A percentile compares a stretch with the other conserved stretches of the same genome.
These are phyloP conservation scores for Letharia lupina DNA, from an alignment of 495 filamentous ascomycete species.

Conservation along the genomic window DNA sequence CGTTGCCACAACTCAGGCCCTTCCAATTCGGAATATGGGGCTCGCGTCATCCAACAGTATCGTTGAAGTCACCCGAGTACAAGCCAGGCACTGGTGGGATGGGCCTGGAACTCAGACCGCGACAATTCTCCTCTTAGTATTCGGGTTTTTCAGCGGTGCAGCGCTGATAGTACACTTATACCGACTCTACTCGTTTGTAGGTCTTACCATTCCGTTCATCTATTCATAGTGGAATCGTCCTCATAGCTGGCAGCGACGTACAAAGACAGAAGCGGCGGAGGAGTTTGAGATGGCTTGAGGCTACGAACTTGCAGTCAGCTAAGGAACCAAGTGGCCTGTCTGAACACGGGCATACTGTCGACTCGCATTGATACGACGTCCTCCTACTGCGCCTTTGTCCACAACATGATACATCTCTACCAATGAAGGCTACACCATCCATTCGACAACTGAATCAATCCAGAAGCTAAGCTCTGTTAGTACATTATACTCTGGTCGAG, in stretches of 20 bases:
- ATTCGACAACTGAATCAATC: no score
- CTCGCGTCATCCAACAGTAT: background rate
- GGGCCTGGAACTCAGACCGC: no score
- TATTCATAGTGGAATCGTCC: background rate
- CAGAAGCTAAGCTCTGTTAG: no score
- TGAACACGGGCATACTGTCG: background rate
- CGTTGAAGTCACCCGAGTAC: background rate
- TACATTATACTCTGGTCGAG: background rate
- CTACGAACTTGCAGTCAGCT: background rate
- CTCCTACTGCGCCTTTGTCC: background rate
- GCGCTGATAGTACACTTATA: background rate
- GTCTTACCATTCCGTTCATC: no score
- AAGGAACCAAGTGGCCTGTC: background rate
- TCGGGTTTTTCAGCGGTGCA: background rate
- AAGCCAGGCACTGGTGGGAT: background rate
- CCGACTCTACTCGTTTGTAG: background rate
- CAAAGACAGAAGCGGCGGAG: background rate
- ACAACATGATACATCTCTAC: background rate
- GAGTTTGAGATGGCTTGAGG: background rate
- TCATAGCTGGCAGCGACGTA: background rate
- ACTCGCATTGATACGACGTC: background rate
- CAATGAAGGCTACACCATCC: background rate
- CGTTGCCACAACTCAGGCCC: background rate
- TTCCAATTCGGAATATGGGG: background rate
- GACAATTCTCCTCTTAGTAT: background rate